Evolutionary conservation across 2,329 filamentous ascomycete species (phyloP), one percentile per base, ranked within the genome.

Genomic region (Clarireedia sp.): DNA sequence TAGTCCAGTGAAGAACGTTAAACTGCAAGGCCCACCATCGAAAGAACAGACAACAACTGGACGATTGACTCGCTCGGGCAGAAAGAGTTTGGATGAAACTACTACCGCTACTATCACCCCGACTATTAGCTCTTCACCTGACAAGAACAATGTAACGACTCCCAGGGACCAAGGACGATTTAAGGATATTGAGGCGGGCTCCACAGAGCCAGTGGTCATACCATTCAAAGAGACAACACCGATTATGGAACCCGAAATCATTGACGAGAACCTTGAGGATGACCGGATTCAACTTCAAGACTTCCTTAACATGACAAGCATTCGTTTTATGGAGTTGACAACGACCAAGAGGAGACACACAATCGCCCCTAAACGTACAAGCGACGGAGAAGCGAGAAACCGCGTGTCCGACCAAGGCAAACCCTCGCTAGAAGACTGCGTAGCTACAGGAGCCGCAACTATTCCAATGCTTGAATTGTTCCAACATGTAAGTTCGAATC

Each of bases 241-340:
- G 44, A 63, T 73, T 23, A 71, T 75, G 50, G 69, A 73, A 5
- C 78, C 82, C n/a, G 76, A 75, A 19, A 70, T 75, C 12, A 58
- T 61, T 14, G 67, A 68, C 45, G 63, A 68, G 23, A 69, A 68
- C 21, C 56, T 63, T 26, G 65, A 66, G 12, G 77, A 79, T 19
- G 80, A 85, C 24, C 78, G 78, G 21, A 90, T 96, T 53, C 87
- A 91, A 46, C 77, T 99, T 3, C 90, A 96, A 63, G 88, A 96
- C 52, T 99, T 99, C 72, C 74, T 99, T 45, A 89, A 95, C 60
- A 85, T 96, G 83, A 96, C 92, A 2, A 95, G 89, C 57, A 96
- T 99, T 65, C 89, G 91, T 53, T 99, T 99, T 73, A 96, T 99
- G 88, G 94, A 99, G 68, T 77, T 99, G 49, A 96, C 87, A n/a